Evolutionary conservation across 495 filamentous ascomycete species (phyloP).

Genomic region (Hyaloscypha hepaticicola): DNA sequence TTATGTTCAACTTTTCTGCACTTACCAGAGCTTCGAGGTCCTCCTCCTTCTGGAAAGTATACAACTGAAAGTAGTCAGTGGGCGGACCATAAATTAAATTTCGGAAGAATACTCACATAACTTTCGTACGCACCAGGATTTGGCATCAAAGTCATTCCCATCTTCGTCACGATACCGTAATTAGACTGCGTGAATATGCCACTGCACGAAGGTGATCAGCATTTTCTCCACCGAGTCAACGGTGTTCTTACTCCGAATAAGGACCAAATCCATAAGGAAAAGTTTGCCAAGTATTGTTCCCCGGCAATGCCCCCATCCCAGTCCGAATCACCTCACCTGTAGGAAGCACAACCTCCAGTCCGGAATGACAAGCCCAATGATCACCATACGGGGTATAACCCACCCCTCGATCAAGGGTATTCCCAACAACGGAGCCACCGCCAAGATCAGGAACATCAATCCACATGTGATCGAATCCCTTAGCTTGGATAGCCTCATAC

Average conservation of each 20-base stretch:
- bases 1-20: not conserved
- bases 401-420: constrained; percentile 41
- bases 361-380: constrained; percentile 47
- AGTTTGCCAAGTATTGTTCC: constrained; percentile 33
- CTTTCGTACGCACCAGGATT: constrained; percentile 28
- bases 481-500: constrained; percentile 37
- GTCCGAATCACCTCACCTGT: constrained; percentile 48
- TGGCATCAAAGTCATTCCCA: constrained; percentile 55
- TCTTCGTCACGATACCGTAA: constrained; percentile 53
- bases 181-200: constrained; percentile 56
- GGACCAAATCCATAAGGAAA: constrained; percentile 46
- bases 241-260: constrained; percentile 31
- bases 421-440: constrained; percentile 50
- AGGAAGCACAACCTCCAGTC: constrained; percentile 51
- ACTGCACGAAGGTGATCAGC: not conserved
- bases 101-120: not conserved
- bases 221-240: not conserved
- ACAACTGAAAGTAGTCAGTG: not conserved
- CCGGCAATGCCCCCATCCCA: constrained; percentile 44
- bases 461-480: constrained; percentile 35
- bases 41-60: not conserved
- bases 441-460: constrained; percentile 50
- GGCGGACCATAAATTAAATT: no score
- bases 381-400: constrained; percentile 48
- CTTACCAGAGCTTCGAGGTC: not conserved